Evolutionary conservation across 2,329 filamentous ascomycete species (phyloP), one percentile per base, ranked within the genome.

Genomic region (Karstenula rhodostoma): DNA sequence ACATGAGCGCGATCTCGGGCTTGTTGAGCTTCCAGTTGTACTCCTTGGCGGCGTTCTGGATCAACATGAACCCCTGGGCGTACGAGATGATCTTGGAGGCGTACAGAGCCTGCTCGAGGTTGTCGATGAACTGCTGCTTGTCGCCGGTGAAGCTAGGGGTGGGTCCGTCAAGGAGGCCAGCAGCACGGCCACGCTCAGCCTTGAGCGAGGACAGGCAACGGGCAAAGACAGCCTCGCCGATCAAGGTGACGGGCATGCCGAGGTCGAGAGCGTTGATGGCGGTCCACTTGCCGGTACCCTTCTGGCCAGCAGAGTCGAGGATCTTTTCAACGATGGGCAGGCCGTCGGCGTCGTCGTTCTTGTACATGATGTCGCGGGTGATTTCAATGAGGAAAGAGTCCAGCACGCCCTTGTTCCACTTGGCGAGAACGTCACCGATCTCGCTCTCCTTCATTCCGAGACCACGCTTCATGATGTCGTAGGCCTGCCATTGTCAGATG

Each of bases 21-120:
- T 98, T 98, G 91, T 99, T 97, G 73, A 99, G 90, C 88, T 97
- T 97, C 95, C 95, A 99, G 73, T 84, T 82, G 85, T 96, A 99
- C 82, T 98, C 92, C 83, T 90, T 93, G 82, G 94, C 95, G 73
- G 95, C 93, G 84, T 96, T 91, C 85, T 98, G 94, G 88, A 99
- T 98, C 78, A 99, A 88, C 94, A 98, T 98, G 89, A 99, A 99
- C 79, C 95, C 95, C 85, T 99, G 95, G 69, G 95, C 93, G 80
- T 99, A 99, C 22, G 95, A 99, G 83, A 99, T 97, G 80, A 99
- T 99, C 91, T 99, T 99, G 77, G 94, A 98, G 70, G 95, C 95
- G 79, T 99, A 99, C 64, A 99, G 89, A 71, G 94, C 95, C 86
- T 99, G 95, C 87, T 99, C 95, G 55, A 99, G 92, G 82, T 99